Base-by-base conservation (phyloP, 148 eudicot species). In the Tetragonia tetragonoides region DNA sequence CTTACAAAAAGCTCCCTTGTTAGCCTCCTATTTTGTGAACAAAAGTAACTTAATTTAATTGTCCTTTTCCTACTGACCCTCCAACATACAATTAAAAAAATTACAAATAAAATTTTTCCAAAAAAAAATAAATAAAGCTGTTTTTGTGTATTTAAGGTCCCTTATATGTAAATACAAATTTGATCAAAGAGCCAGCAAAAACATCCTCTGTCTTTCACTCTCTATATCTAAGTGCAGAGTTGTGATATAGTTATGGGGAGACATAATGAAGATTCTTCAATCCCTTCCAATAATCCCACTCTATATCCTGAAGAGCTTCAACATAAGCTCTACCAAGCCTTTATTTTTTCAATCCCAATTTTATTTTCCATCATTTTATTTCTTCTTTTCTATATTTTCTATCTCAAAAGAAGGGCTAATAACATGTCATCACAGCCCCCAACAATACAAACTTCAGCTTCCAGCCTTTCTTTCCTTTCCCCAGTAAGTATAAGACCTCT, bases 331-430 rank as follows among this genome's bases (percentile, higher is more conserved):
- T 93, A 91, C 74, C 92, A 91, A 62, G 94, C 93, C 38, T 91
- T 93, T 68, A 87, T 93, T 15, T 93, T 93, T 77, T 91, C 96
- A 74, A 93, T 93, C 57, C 96, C 98, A 20, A 91, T 93, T 14
- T 84, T 90, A 42, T 93, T 93, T 80, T 87, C 92, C 60, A 86
- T 93, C 73, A 93, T 91, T 67, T 82, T 93, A 12, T 90, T 93
- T 75, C 90, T 93, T 73, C 85, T 93, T 76, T 91, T 93, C 61
- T 93, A 93, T 82, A 76, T 93, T 82, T 93, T 93, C 71, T 93
- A 90, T 80, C 94, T 93, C 84, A 93, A 93, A 86, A 85, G 85
- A 77, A 87, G 92, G 53, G 81, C 90, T 61, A 64, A 76, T 23
- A 70, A 73, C 72, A 51, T 51, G 15, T 74, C 85, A 21, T 37